Evolutionary conservation across 805 yeast genomes (phyloP).

Genomic region (Ogataea pini): DNA sequence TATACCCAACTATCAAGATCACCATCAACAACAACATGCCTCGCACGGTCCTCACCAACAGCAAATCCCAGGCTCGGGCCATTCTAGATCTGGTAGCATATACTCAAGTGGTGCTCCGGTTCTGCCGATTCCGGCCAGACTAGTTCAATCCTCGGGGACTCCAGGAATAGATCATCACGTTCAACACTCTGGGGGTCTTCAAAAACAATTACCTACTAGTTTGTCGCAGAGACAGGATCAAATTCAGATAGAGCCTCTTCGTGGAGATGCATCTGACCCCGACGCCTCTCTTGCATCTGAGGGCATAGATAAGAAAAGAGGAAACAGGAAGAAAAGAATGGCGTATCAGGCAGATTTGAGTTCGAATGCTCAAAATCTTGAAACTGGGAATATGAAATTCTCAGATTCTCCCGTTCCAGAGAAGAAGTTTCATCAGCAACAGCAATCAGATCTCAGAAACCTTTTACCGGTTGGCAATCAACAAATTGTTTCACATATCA

Average conservation of each 20-base stretch:
- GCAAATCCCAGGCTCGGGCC: conserved; percentile 15
- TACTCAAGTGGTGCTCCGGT: conserved; percentile 23
- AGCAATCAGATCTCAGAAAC: conserved; percentile 3
- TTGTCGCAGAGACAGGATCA: neutral
- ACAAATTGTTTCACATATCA: conserved; percentile 12
- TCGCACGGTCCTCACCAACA: conserved; percentile 7
- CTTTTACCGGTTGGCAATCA: conserved; percentile 4
- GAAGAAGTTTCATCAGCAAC: conserved; percentile 1
- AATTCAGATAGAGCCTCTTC: neutral
- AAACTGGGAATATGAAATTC: neutral
- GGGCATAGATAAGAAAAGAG: conserved; percentile 7
- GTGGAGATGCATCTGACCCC: neutral
- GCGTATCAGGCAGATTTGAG: conserved; percentile 2
- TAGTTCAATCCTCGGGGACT: conserved; percentile 15
- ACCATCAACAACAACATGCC: conserved; percentile 18
- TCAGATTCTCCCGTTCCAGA: neutral
- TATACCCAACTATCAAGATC: conserved; percentile 27
- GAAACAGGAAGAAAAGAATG: conserved; percentile 5
- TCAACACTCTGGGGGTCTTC: conserved; percentile 4
- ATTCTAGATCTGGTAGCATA: conserved; percentile 24
- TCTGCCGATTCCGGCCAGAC: conserved; percentile 25
- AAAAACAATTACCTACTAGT: neutral
- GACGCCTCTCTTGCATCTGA: neutral
- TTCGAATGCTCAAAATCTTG: neutral
- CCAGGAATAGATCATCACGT: conserved; percentile 10